phyloP scores from a whole-genome alignment of 1,284 basidiomycete species.

The Ustilago loliicola region DNA sequence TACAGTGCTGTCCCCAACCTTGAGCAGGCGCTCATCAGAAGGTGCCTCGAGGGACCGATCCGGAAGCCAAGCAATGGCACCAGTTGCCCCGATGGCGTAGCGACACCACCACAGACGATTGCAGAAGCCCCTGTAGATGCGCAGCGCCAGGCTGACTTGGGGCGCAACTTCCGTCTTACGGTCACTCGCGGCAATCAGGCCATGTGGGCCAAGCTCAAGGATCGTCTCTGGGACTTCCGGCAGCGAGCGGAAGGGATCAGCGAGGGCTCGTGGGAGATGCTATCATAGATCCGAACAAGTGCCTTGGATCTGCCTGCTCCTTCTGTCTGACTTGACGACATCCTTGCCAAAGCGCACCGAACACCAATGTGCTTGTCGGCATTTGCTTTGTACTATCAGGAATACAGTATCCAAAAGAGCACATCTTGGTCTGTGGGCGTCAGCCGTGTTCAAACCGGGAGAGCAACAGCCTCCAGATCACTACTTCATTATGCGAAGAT shows the following conservation, averaged over 20 bases:
- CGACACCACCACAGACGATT: not conserved
- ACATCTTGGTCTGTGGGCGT: not conserved
- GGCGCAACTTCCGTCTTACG: constrained; percentile 33
- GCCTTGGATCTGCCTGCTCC: not conserved
- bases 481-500: not conserved
- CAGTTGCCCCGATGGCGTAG: not conserved
- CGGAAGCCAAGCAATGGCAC: not conserved
- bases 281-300: constrained; percentile 14
- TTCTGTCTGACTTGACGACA: not conserved
- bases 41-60: constrained; percentile 23
- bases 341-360: too few species aligned
- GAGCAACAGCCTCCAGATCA: not conserved
- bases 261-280: constrained; percentile 49
- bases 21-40: constrained; percentile 19
- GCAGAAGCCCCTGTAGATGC: not conserved
- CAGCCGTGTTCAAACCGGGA: not conserved
- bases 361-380: too few species aligned
- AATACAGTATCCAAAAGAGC: not conserved
- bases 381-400: not conserved
- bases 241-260: constrained; percentile 52
- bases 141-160: constrained; percentile 11
- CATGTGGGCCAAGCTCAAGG: constrained; percentile 62
- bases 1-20: constrained; percentile 21
- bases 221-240: constrained; percentile 61
- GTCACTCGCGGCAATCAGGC: constrained; percentile 58